A percentile compares a stretch with the other conserved stretches of the same genome.
These are phyloP conservation scores for Starmerella ratchasimensis DNA, from an alignment of 805 yeast species.

Conservation along the genomic window DNA sequence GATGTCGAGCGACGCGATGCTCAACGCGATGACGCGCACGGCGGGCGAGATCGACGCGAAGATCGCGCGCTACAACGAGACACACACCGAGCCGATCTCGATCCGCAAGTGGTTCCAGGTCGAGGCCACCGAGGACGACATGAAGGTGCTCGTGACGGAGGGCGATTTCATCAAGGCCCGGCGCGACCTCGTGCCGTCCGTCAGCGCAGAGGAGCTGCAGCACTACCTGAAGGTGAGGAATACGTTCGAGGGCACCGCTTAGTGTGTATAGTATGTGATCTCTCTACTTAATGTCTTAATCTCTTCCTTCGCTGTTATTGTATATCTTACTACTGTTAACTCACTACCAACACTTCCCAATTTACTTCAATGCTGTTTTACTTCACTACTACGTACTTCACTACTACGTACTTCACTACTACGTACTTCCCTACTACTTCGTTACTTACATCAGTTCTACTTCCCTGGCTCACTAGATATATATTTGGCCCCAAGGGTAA, in stretches of 20 bases:
- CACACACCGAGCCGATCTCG: slow-evolving; percentile 35
- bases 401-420: too few species aligned
- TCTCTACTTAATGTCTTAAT: too few species aligned
- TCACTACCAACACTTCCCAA: too few species aligned
- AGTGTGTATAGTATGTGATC: too few species aligned
- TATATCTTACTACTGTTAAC: too few species aligned
- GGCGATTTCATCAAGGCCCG: slow-evolving; percentile 71
- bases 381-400: too few species aligned
- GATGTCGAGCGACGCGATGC: slow-evolving; percentile 85
- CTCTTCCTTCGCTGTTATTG: too few species aligned
- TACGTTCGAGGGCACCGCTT: slow-evolving; percentile 54
- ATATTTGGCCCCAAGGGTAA: too few species aligned
- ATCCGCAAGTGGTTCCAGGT: slow-evolving; percentile 87
- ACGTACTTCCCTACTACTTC: too few species aligned
- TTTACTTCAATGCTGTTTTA: too few species aligned
- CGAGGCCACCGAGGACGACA: slow-evolving; percentile 52
- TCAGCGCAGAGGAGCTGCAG: slow-evolving; percentile 69
- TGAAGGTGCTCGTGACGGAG: slow-evolving; percentile 50
- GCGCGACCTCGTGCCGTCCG: slow-evolving; percentile 62
- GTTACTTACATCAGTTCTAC: too few species aligned
- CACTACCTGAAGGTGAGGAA: slow-evolving; percentile 72
- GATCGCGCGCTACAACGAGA: slow-evolving; percentile 38
- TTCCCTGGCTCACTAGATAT: too few species aligned
- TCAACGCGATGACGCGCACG: slow-evolving; percentile 87
- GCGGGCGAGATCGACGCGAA: slow-evolving; percentile 64